Evolutionary conservation across 441 rosid genomes (phyloP), one percentile per base, ranked within the genome.

Genomic region (Erodium chrysanthum): DNA sequence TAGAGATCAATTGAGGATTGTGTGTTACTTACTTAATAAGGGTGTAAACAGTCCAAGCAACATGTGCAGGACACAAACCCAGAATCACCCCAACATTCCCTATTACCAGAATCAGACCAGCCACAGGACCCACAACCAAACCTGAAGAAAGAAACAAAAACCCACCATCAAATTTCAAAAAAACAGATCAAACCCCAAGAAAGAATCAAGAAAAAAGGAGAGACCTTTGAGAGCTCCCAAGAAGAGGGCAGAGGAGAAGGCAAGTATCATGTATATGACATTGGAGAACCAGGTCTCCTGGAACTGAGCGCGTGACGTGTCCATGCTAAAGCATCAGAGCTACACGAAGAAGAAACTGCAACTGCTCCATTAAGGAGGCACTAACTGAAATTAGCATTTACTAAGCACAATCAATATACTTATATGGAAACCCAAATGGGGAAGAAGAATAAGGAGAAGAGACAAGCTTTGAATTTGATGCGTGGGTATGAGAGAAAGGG

Each of bases 201-300:
- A 5, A 23, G 8, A 31, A 1, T 64, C 64, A 33, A n/a, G 18
- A 9, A 64, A 42, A 23, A 70, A 33, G 14, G 60, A 22, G 2
- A 4, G 72, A 87, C 96, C 96, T 90, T 88, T 90, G 18, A 92
- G 77, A 74, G 89, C 88, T 44, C 96, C 98, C 21, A 92, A 71
- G 67, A 85, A 70, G 58, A 90, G 74, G 73, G 88, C 96, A 69
- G 82, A 78, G 46, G 79, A 86, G 71, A 92, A 90, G 46, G 85
- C 89, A 68, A 90, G 76, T n/a, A 73, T 77, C 63, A 90, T 86
- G 77, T 82, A 87, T 67, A 78, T 50, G 63, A 75, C 76, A 78
- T 71, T 79, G 62, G 80, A 73, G 74, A 74, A 84, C 73, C 76
- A 52, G 22, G 22, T 52, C 59, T 17, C 70, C 33, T 66, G 62